Evolutionary conservation across 2,329 filamentous ascomycete genomes (phyloP).

Genomic region (Penicillium expansum): DNA sequence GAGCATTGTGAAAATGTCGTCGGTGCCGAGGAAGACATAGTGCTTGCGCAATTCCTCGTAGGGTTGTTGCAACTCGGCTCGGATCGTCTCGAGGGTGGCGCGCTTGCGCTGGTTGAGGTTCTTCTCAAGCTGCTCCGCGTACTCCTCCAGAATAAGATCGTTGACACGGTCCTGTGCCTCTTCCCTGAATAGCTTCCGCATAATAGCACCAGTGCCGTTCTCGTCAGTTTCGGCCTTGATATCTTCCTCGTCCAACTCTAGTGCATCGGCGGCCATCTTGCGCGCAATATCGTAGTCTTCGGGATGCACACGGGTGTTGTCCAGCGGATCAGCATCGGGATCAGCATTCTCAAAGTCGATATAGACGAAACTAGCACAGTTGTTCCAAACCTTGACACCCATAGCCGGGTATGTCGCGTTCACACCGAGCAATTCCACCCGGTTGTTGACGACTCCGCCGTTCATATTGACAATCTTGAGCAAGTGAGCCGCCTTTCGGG

Average conservation of each 20-base stretch:
- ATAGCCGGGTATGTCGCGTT: constrained; percentile 79
- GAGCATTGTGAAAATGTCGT: constrained; percentile 93
- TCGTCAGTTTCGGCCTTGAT: constrained; percentile 92
- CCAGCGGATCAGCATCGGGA: constrained; percentile 81
- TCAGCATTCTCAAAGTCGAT: constrained; percentile 84
- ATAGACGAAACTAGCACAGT: constrained; percentile 92
- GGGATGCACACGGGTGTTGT: constrained; percentile 95
- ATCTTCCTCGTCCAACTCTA: constrained; percentile 96
- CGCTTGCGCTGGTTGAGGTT: constrained; percentile 94
- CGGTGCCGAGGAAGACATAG: constrained; percentile 66
- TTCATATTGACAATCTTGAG: constrained; percentile 90
- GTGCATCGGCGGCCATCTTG: constrained; percentile 96
- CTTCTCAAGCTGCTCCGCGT: constrained; percentile 88
- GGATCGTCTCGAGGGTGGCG: constrained; percentile 92
- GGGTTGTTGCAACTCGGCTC: constrained; percentile 84
- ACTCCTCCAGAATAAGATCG: constrained; percentile 92
- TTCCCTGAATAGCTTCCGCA: constrained; percentile 91
- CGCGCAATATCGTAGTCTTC: constrained; percentile 97
- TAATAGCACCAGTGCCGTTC: constrained; percentile 82
- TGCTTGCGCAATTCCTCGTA: constrained; percentile 90
- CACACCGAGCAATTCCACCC: constrained; percentile 85
- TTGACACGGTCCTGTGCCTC: constrained; percentile 94
- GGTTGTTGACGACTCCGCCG: constrained; percentile 77
- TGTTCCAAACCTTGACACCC: constrained; percentile 88
- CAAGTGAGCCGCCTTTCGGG: constrained; percentile 80